Evolutionary conservation across 2,329 filamentous ascomycete genomes (phyloP), one percentile per base, ranked within the genome.

Genomic region (Aspergillus uvarum): DNA sequence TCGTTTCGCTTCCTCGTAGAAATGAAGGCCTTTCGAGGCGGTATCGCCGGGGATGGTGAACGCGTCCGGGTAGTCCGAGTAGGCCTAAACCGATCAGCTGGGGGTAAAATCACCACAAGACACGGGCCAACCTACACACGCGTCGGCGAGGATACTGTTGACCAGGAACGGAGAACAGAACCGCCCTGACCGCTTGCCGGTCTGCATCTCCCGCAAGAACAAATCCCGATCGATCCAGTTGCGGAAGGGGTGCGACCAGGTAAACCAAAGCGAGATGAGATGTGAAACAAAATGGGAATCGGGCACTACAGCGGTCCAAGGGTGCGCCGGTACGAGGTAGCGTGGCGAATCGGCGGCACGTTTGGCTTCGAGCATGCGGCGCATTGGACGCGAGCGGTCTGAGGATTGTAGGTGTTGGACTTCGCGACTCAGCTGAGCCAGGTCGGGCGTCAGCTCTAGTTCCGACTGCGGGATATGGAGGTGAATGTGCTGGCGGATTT

Each of bases 131-230:
- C 71, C 55, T 66, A 73, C 71, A 58, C 67, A 72, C n/a, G 68
- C 71, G 24, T 70, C 64, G 10, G 73, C 67, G 7, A 75, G 60
- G 7, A 77, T 72, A 1, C 67, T 67, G 56, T 76, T 74, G 4
- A 77, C 73, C 22, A 76, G 56, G 8, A 76, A 70, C 5, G 74
- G 70, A 10, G 74, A 76, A 54, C 74, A 76, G 54, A 68, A 74
- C 6, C 61, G 59, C 1, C 68, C 65, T 5, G 63, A 63, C 11
- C 68, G 19, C 19, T 71, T 60, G 4, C 68, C 69, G 16, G 69
- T 63, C 58, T 62, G 64, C 75, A 77, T 77, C 44, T 72, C 73
- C 29, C 66, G 62, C 8, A 77, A 56, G 53, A 77, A 76, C 19
- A 72, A 44, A 49, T 71, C 71, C 4, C 70, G 67, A 59, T 76